phyloP scores from a whole-genome alignment of 225 moss, liverwort and hornwort species.

The Sphagnum contortum region DNA sequence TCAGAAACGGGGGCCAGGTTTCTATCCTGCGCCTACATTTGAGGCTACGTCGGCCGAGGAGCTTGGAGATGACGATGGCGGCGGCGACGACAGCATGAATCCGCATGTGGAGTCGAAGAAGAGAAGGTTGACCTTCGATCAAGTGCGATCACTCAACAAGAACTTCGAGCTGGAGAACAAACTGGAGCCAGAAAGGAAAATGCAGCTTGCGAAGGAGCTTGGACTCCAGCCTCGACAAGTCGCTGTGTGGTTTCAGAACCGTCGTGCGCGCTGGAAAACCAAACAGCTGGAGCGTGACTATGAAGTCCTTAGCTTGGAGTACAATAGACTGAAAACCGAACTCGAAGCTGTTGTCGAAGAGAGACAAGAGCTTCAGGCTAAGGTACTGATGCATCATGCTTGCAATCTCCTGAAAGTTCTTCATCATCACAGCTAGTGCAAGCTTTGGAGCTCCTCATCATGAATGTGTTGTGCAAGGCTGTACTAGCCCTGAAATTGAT shows the following conservation, averaged over 20 bases:
- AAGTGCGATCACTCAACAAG: slow-evolving; percentile 88
- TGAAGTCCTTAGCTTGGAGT: slow-evolving; percentile 77
- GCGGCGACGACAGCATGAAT: slow-evolving; percentile 45
- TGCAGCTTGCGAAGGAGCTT: slow-evolving; percentile 93
- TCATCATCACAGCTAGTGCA: neutral
- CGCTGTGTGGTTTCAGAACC: slow-evolving; percentile 99
- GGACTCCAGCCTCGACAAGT: slow-evolving; percentile 98
- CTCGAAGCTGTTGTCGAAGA: slow-evolving; percentile 56
- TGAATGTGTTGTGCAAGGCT: neutral
- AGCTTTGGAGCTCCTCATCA: neutral
- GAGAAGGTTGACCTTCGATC: slow-evolving; percentile 73
- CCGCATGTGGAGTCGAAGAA: slow-evolving; percentile 84
- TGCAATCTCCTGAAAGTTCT: neutral
- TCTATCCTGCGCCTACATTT: slow-evolving; percentile 45
- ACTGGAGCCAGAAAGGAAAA: slow-evolving; percentile 96
- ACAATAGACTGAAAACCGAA: slow-evolving; percentile 66
- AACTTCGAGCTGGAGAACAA: slow-evolving; percentile 98
- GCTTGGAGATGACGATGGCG: slow-evolving; percentile 81
- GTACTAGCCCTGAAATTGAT: neutral
- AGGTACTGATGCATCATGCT: slow-evolving; percentile 31
- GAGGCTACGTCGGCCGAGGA: slow-evolving; percentile 65
- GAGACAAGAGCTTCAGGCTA: slow-evolving; percentile 73
- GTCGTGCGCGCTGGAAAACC: slow-evolving; percentile 99
- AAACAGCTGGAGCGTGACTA: slow-evolving; percentile 95
- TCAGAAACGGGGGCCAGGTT: slow-evolving; percentile 50